A percentile compares a stretch with the other conserved stretches of the same genome.
Conservation (phyloP, 1,284 basidiomycete species). For the Ustilago hordei region DNA sequence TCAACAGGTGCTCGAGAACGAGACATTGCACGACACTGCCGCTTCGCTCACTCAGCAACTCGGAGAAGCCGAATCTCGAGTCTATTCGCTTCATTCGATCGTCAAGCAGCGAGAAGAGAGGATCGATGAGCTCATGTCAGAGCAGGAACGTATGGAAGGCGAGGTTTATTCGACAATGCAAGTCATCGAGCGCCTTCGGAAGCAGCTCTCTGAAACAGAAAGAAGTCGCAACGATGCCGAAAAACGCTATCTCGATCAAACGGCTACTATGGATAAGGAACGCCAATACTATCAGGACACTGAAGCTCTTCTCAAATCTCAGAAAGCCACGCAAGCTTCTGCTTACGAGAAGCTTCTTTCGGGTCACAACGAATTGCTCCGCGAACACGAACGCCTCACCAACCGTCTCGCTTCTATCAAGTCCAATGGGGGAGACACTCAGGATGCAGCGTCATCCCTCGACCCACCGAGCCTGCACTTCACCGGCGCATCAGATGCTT, state of each 20-base stretch:
- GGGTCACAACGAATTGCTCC: slow-evolving; percentile 48
- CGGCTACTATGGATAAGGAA: slow-evolving; percentile 61
- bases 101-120: slow-evolving; percentile 57
- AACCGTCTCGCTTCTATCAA: slow-evolving; percentile 46
- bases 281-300: slow-evolving; percentile 59
- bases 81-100: slow-evolving; percentile 31
- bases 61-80: slow-evolving; percentile 30
- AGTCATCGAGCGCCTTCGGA: slow-evolving; percentile 55
- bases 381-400: slow-evolving; percentile 55
- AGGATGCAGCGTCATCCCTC: slow-evolving; percentile 4
- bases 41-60: slow-evolving; percentile 38
- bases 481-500: not conserved
- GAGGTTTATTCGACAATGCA: slow-evolving; percentile 56
- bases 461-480: not conserved
- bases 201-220: slow-evolving; percentile 56
- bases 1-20: slow-evolving; percentile 41
- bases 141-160: slow-evolving; percentile 60
- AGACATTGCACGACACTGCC: slow-evolving; percentile 46
- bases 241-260: slow-evolving; percentile 55
- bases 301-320: slow-evolving; percentile 56
- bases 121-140: slow-evolving; percentile 58
- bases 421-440: slow-evolving; percentile 5
- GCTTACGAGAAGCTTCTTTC: slow-evolving; percentile 54
- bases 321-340: slow-evolving; percentile 46
- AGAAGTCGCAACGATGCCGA: slow-evolving; percentile 52